Base-by-base conservation (phyloP, 805 yeast genomes). In the Clavispora asparagi region DNA sequence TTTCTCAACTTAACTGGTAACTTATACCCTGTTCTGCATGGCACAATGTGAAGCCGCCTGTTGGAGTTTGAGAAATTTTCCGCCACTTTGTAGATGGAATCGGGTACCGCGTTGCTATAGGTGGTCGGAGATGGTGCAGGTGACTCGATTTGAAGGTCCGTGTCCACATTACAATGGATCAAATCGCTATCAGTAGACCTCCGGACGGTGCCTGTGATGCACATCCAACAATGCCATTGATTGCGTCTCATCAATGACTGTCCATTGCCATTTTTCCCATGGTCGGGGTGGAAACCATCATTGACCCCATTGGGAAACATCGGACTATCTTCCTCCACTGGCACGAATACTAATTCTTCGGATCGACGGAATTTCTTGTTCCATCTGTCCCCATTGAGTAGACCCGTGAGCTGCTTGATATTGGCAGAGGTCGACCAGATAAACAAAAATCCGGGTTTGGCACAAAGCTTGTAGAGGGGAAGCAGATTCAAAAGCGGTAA, bases 181-280 rank as follows among this genome's bases (percentile, higher is more conserved):
- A 91, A 71, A 62, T 87, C 90, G 12, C 78, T 78, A 65, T 91
- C 97, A 0, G 83, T 81, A 2, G 95, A 80, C 57, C 97, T 76
- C 59, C 96, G 74, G 7, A 91, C 92, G 0, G 97, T 91, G 2
- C 97, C 97, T 2, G 96, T 91, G 44, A 91, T 86, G 56, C 97
- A 92, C 97, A 91, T 90, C 87, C 96, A 86, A 58, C 97, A 91
- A 66, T 92, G 97, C 96, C 97, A 91, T 65, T 86, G 94, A 64
- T 86, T 82, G 48, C 83, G 80, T 49, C 80, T 82, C 45, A 87
- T 73, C 25, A 87, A 60, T 2, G 66, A 58, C 43, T 54, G 46
- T 23, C 53, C 52, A 27, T 52, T 49, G 32, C 64, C 59, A 28
- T 41, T 41, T 23, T 41, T 42, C 13, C 40, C 41, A 10, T 39